These are phyloP conservation scores for Capsaspora owczarzaki DNA, from an alignment of 78 protist species.

Conservation along the genomic window DNA sequence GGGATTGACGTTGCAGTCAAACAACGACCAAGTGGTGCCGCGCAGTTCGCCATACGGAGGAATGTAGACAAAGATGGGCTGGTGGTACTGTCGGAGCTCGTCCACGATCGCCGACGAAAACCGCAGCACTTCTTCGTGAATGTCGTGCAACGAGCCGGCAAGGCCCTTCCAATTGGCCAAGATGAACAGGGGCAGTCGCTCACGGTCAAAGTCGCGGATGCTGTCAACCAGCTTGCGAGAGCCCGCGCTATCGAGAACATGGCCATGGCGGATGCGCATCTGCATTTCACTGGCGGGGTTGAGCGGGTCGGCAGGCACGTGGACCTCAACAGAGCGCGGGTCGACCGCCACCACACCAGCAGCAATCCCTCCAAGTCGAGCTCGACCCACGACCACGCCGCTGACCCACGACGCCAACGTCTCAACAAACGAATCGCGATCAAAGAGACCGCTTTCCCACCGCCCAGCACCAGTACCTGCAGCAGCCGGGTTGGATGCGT, in stretches of 20 bases:
- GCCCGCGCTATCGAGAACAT: conserved; percentile 93
- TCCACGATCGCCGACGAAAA: conserved; percentile 93
- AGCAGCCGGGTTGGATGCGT: too few species aligned
- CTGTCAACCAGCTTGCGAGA: conserved; percentile 93
- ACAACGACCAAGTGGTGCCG: conserved; percentile 97
- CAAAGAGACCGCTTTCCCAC: conserved; percentile 85
- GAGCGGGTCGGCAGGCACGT: conserved; percentile 91
- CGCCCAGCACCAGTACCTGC: too few species aligned
- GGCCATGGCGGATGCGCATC: conserved; percentile 69
- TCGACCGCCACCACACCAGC: conserved; percentile 90
- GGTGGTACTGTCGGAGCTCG: conserved; percentile 66
- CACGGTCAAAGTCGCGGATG: conserved; percentile 77
- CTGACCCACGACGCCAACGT: conserved; percentile 88
- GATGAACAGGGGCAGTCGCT: conserved; percentile 81
- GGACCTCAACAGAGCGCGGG: conserved; percentile 75
- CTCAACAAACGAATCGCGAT: conserved; percentile 77
- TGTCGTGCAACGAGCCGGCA: conserved; percentile 96
- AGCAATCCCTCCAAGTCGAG: conserved; percentile 92
- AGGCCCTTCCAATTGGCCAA: conserved; percentile 96
- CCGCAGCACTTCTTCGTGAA: conserved; percentile 92
- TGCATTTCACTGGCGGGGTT: conserved; percentile 61
- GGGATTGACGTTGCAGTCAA: conserved; percentile 86
- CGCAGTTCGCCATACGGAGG: conserved; percentile 89
- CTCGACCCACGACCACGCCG: conserved; percentile 90
- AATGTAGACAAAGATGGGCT: conserved; percentile 87